Evolutionary conservation across 331 rosid species (phyloP).

Genomic region (Quercus lobata): DNA sequence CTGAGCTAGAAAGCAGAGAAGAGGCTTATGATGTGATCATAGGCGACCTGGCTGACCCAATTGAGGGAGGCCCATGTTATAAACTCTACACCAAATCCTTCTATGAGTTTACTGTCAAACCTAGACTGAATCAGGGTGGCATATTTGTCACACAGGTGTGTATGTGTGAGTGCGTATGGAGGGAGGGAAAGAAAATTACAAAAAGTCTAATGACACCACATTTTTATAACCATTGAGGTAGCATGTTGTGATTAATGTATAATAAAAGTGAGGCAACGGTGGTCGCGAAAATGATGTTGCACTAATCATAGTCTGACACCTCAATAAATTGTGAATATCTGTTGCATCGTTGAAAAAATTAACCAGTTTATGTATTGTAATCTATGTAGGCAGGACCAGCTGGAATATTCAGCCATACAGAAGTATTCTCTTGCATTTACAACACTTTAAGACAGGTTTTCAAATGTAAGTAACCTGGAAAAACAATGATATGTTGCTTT

Average conservation of each 20-base stretch:
- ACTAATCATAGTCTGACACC: too few relatives aligned
- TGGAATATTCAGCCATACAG: conserved; percentile 94
- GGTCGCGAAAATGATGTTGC: too few relatives aligned
- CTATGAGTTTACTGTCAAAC: conserved; percentile 80
- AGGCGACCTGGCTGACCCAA: conserved; percentile 96
- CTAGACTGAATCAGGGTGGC: conserved; percentile 76
- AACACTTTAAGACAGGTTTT: conserved; percentile 88
- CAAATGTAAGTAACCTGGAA: conserved; percentile 57
- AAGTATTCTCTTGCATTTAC: conserved; percentile 88
- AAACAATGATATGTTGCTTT: not conserved
- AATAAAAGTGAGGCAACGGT: too few relatives aligned
- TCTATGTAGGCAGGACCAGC: conserved; percentile 89
- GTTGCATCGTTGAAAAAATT: not conserved
- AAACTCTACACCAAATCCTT: conserved; percentile 94
- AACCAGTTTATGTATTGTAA: not conserved
- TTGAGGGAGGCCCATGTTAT: conserved; percentile 96
- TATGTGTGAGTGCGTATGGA: not conserved
- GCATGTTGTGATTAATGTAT: too few relatives aligned
- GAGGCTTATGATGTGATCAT: conserved; percentile 74
- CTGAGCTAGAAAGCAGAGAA: conserved; percentile 60
- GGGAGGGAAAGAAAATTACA: not conserved
- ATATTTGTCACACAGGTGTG: conserved; percentile 89
- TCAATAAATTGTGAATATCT: too few relatives aligned
- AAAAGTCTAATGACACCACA: too few relatives aligned
- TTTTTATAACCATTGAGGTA: too few relatives aligned